phyloP scores from a whole-genome alignment of 2,329 filamentous ascomycete genomes.

The Ophiostoma angusticollis region DNA sequence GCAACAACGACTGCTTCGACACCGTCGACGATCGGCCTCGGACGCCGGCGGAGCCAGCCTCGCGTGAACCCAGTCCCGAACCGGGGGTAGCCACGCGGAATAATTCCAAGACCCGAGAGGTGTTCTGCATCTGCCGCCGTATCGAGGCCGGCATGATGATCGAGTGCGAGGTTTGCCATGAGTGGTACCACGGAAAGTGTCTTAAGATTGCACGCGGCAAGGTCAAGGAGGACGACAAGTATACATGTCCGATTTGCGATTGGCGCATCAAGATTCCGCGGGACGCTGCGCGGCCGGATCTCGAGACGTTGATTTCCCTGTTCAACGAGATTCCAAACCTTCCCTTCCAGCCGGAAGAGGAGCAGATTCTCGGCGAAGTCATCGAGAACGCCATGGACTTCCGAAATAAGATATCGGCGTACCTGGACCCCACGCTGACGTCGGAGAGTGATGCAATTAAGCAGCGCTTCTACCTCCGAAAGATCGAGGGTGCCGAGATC shows the following conservation, averaged over 20 bases:
- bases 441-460: conserved; percentile 70
- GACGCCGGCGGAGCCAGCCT: conserved; percentile 82
- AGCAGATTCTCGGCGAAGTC: conserved; percentile 73
- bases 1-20: conserved; percentile 86
- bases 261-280: conserved; percentile 94
- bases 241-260: conserved; percentile 95
- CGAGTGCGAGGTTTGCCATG: conserved; percentile 93
- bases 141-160: conserved; percentile 99
- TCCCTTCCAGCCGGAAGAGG: conserved; percentile 93
- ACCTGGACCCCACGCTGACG: conserved; percentile 68
- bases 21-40: conserved; percentile 72
- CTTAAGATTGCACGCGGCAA: conserved; percentile 95
- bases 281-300: conserved; percentile 85
- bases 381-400: conserved; percentile 76
- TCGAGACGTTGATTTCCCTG: conserved; percentile 78
- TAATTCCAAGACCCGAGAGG: conserved; percentile 55
- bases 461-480: conserved; percentile 88
- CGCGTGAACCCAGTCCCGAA: conserved; percentile 58
- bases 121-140: conserved; percentile 92
- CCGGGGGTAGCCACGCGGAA: conserved; percentile 42
- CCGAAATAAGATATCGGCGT: conserved; percentile 65
- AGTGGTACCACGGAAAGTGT: conserved; percentile 99
- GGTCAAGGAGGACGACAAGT: conserved; percentile 96
- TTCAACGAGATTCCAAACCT: conserved; percentile 67
- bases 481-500: conserved; percentile 94